Base-by-base conservation (phyloP, 306 rosid species). In the Malus sieversii region DNA sequence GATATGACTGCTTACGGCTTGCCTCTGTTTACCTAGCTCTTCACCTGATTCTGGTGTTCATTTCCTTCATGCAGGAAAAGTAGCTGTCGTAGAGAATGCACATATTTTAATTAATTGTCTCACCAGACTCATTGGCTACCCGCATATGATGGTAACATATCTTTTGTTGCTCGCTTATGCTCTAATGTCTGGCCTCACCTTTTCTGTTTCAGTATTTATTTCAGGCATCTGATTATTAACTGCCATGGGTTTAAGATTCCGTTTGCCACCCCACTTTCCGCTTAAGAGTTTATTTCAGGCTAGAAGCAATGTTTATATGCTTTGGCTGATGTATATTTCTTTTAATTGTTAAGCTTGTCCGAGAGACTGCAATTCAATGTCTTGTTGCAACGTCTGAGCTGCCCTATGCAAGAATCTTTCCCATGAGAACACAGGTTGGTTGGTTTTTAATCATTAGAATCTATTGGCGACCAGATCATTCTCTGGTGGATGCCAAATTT, bases 291-390 rank as follows among this genome's bases (percentile, higher is more conserved):
- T 13, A 25, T 23, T 10, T 12, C 33, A 22, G 16, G 75, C 52
- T 22, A 52, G 63, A 52, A 32, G 19, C 52, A 48, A 15, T 2
- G 45, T 14, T 58, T 13, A 14, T 22, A 62, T 46, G 10, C 46
- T 45, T 2, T 59, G 62, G 30, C 32, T 10, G 22, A 62, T 79
- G 23, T 85, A 44, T 78, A 27, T 52, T 44, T 58, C 29, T 60
- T 67, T 66, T 72, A 40, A 61, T 57, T 74, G 20, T 81, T 80
- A 89, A 95, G 98, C 90, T 92, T 85, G 98, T 95, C 66, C 90
- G 98, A 76, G 97, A 95, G 87, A 90, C 97, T 12, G 93, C 92
- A 59, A 83, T 90, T 71, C 97, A 92, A 81, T 92, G 97, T 84
- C 95, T 95, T 35, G 77, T 82, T 78, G 97, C 96, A 69, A 83